Conservation (phyloP, 306 rosid species). For the Vigna radiata region DNA sequence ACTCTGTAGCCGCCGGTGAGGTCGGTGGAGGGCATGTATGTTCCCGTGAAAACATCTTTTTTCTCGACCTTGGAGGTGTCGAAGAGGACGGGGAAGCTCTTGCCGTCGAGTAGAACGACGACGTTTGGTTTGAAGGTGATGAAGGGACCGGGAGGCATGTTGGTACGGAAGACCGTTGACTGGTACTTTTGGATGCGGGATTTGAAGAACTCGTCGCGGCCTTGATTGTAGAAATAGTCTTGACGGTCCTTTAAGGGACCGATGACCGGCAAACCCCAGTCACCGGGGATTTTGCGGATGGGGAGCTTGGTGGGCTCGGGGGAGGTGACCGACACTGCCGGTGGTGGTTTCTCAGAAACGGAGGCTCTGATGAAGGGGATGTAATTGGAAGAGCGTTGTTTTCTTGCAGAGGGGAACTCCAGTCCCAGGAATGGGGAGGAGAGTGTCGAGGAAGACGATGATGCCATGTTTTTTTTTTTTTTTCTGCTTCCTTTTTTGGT, state of each 20-base stretch:
- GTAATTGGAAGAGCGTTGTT: not conserved
- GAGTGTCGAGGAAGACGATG: conserved; percentile 35
- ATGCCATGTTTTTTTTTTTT: conserved; percentile 45
- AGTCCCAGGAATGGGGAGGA: conserved; percentile 54
- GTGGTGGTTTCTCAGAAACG: conserved; percentile 55
- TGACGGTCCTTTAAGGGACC: conserved; percentile 69
- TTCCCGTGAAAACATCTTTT: conserved; percentile 84
- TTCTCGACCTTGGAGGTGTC: conserved; percentile 78
- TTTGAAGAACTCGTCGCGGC: conserved; percentile 84
- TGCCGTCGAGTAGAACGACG: conserved; percentile 78
- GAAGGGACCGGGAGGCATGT: conserved; percentile 87
- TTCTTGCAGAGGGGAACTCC: conserved; percentile 43
- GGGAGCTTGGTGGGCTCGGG: conserved; percentile 56
- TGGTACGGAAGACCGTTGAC: conserved; percentile 84
- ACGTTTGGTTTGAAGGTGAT: conserved; percentile 66
- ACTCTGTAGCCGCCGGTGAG: conserved; percentile 88
- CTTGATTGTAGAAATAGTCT: conserved; percentile 90
- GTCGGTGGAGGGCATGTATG: conserved; percentile 80
- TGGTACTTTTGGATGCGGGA: conserved; percentile 72
- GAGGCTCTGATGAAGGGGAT: conserved; percentile 55
- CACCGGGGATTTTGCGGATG: conserved; percentile 78
- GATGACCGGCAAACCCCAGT: conserved; percentile 70
- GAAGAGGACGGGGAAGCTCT: conserved; percentile 80
- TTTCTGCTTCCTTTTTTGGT: not conserved
- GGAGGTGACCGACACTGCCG: conserved; percentile 31